phyloP scores from a whole-genome alignment of 257 asterid species.

The Rauvolfia tetraphylla region DNA sequence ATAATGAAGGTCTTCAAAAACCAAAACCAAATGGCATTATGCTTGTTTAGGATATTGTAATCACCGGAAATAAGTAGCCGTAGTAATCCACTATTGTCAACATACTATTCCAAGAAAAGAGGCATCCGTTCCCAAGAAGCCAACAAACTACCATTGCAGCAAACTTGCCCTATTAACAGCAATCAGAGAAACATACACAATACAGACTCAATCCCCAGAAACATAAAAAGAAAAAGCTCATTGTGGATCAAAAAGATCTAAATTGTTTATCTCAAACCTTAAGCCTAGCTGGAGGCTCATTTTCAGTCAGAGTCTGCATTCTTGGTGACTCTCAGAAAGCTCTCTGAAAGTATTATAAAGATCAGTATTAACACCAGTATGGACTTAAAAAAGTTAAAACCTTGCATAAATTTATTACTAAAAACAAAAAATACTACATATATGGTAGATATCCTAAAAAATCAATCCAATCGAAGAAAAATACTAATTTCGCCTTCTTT shows the following conservation, averaged over 20 bases:
- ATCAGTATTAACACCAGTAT: not conserved
- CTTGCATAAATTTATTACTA: not conserved
- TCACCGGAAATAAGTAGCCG: conserved; percentile 34
- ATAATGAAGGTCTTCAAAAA: not conserved
- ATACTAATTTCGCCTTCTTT: not conserved
- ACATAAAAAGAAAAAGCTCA: not conserved
- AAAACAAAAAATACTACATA: not conserved
- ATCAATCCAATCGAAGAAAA: not conserved
- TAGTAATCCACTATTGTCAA: conserved; percentile 43
- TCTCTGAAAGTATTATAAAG: not conserved
- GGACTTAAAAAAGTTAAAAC: not conserved
- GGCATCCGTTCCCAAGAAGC: conserved; percentile 45
- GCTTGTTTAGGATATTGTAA: not conserved
- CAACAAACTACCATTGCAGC: conserved; percentile 36
- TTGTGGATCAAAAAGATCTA: not conserved
- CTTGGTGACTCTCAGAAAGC: not conserved
- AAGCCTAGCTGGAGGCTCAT: conserved; percentile 18
- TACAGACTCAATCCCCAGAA: too few species aligned
- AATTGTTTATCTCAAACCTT: conserved; percentile 19
- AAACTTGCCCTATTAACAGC: conserved; percentile 28
- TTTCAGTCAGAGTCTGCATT: not conserved
- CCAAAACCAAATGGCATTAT: not conserved
- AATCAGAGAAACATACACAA: not conserved
- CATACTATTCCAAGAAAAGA: conserved; percentile 46
- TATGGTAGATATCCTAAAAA: too few species aligned